Evolutionary conservation across 805 yeast genomes (phyloP).

Genomic region (Ogataea ramenticola): DNA sequence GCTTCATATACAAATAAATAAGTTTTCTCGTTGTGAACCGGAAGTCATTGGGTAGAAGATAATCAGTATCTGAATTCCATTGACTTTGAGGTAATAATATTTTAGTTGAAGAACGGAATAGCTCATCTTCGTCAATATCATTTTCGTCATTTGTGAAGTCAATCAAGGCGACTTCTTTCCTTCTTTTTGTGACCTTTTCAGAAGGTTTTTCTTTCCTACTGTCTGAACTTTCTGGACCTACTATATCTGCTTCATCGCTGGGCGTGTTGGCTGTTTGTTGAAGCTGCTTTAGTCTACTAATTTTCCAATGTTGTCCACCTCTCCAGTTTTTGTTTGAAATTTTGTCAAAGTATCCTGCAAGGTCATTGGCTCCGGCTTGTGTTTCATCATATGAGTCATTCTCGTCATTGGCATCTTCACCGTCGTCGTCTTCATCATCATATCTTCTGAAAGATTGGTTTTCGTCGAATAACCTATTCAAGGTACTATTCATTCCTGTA

Average conservation of each 20-base stretch:
- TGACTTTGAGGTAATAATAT: conserved; percentile 16
- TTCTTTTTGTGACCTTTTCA: conserved; percentile 19
- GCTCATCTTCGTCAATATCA: conserved; percentile 14
- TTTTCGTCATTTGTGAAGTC: conserved; percentile 22
- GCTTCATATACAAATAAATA: conserved; percentile 39
- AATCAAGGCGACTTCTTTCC: conserved; percentile 15
- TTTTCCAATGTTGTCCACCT: conserved; percentile 92
- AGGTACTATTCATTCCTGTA: conserved; percentile 24
- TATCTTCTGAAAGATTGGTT: conserved; percentile 10
- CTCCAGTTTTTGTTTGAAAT: conserved; percentile 71
- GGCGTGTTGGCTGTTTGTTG: conserved; percentile 1
- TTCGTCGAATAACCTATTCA: conserved; percentile 27
- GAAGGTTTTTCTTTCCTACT: background rate
- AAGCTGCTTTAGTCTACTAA: conserved; percentile 32
- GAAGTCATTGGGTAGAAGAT: conserved; percentile 42
- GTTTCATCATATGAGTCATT: conserved; percentile 7
- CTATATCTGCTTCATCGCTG: background rate
- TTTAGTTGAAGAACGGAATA: conserved; percentile 21
- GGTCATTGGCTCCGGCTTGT: conserved; percentile 34
- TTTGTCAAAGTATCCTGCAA: conserved; percentile 73
- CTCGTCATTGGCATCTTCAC: conserved; percentile 12
- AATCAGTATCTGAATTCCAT: conserved; percentile 11
- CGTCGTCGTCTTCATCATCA: conserved; percentile 16
- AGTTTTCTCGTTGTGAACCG: conserved; percentile 41
- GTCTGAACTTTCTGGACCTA: too few species aligned